Evolutionary conservation across 1,284 basidiomycete species (phyloP), one percentile per base, ranked within the genome.

Genomic region (Tilletia indica): DNA sequence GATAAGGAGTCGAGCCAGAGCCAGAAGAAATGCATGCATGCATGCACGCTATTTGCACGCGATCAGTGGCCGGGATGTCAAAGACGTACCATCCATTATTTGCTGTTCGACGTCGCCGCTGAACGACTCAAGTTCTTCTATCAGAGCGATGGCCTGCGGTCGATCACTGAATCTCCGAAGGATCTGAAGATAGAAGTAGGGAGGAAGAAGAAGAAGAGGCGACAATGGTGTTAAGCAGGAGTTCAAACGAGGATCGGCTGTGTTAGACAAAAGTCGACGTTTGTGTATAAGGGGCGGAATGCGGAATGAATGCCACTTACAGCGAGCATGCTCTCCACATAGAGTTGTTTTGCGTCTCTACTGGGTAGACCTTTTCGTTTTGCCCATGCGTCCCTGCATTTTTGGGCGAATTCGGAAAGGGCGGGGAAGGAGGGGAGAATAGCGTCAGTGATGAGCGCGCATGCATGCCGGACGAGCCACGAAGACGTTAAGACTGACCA

Each of bases 361-460:
- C 89, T 83, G 71, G 90, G 89, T 47, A 94, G 83, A 74, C 94
- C 93, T 77, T 90, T 91, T 82, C 95, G 92, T 81, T 93, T 94
- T 64, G 91, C 90, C 94, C 94, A 97, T 42, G 93, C 93, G 86
- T 96, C 94, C 93, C 93, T 94, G 76, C 51, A 49, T 49, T 49
- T 12, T 49, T n/a, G n/a, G n/a, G 47, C 47, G n/a, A 49, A 49
- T 49, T 49, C 47, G n/a, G 48, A 49, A 14, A 14, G 48, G 48
- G 48, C 25, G 25, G 25, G 25, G 25, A 31, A 31, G 25, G 25
- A 31, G 25, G 25, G 2, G 25, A 31, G n/a, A 49, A 14, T 49
- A 14, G 48, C n/a, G 48, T n/a, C n/a, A n/a, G 31, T 19, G 31
- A 19, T 54, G n/a, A 54, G 51, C 51, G 31, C 31, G 61, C 66